Base-by-base conservation (phyloP, 768 basidiomycete species). In the Kwoniella pini region DNA sequence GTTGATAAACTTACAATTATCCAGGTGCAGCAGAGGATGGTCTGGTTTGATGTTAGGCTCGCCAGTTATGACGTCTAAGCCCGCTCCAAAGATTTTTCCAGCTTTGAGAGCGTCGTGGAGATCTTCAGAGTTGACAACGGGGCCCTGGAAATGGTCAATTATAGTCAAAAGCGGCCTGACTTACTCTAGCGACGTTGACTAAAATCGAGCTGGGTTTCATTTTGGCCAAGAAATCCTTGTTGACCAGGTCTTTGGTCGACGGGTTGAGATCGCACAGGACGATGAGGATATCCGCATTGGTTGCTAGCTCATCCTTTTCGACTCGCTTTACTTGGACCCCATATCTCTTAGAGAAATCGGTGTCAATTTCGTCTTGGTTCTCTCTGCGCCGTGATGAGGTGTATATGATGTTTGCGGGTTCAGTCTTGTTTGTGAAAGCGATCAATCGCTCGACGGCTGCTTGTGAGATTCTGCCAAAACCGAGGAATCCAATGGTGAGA, bases 401-500 rank as follows among this genome's bases (percentile, higher is more conserved):
- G 57, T 78, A 78, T 7, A 65, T 57, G 28, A 73, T 58, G 4
- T 45, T 63, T 3, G 77, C 75, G 2, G 70, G 69, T 5, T 67
- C 51, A 1, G 63, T 43, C 30, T 65, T 63, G 31, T 62, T 61
- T 2, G 77, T 91, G 74, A 97, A 97, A 0, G 89, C 85, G 10
- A 89, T 79, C 36, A 97, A 84, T 2, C 95, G 86, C 1, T 83
- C 78, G 40, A 95, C 83, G 0, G 88, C 89, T 21, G 88, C 88
- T 69, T 93, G 90, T 0, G 92, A 86, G 68, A 98, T 98, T 24
- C 95, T 86, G 5, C 95, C 95, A 68, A 98, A 97, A 12, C 96
- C 96, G 30, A 98, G 82, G 80, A 98, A 96, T 0, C 91, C 93
- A 1, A 87, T 85, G 0, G 87, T 94, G 26, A 77, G 57, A 21